Base-by-base conservation (phyloP, 345 rosid genomes). In the Bretschneidera sinensis region DNA sequence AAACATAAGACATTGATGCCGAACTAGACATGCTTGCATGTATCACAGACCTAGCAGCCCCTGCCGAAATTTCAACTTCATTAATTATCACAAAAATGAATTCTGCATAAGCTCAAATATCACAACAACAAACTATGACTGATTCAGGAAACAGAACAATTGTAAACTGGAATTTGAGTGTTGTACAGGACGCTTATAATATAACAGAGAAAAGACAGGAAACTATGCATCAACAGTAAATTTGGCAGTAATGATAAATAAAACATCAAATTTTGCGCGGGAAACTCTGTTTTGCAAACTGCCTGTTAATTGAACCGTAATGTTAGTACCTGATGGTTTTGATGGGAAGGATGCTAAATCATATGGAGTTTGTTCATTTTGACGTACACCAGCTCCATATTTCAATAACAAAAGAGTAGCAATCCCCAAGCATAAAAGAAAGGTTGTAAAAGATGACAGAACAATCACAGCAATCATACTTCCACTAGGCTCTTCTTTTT, bases 401-500 rank as follows among this genome's bases (percentile, higher is more conserved):
- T 71, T 77, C 53, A 62, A 50, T 45, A 79, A 60, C 35, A 83
- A 55, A 63, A 79, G 64, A 75, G 76, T 76, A 19, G 67, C 33
- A 54, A 79, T 49, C 24, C 75, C 83, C 10, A 64, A 43, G 62
- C 74, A 79, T 60, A 78, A 22, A 48, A 78, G 22, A 22, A 76
- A 65, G 43, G 76, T 83, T 23, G 64, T 61, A 71, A 86, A 79
- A 39, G 75, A 67, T 35, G 89, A 86, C 50, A 84, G 62, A 50
- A 74, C 71, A 45, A 86, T 72, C 13, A 79, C 73, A 47, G 81
- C 81, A 45, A 80, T 51, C 50, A 62, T 70, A 71, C 77, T 74
- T 78, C 73, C 67, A 48, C 70, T 55, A 39, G 62, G 66, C 19
- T 79, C 70, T 2, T 67, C 70, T 34, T 63, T 74, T 59, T 66